Evolutionary conservation across 306 rosid species (phyloP).

Genomic region (Spatholobus suberectus): DNA sequence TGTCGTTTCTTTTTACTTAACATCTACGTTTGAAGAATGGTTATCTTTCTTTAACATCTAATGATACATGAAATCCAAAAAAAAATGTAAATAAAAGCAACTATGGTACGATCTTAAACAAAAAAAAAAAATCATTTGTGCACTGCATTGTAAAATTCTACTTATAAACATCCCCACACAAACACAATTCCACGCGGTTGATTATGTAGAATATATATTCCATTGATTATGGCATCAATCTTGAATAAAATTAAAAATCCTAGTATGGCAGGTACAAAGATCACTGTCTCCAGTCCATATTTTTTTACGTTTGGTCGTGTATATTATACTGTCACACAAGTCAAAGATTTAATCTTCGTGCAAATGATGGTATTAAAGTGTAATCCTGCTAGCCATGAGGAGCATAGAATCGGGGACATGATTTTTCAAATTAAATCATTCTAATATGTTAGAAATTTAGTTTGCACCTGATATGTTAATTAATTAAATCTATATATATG

Average conservation of each 20-base stretch:
- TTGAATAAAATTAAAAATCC: not conserved
- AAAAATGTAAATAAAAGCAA: not conserved
- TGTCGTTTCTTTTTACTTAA: slow-evolving; percentile 5
- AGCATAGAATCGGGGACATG: not conserved
- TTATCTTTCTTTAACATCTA: not conserved
- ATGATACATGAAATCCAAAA: not conserved
- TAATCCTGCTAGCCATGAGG: not conserved
- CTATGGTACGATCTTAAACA: not conserved
- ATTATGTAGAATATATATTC: not conserved
- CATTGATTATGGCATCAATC: slow-evolving; percentile 23
- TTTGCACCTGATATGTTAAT: too few relatives aligned
- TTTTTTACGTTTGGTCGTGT: not conserved
- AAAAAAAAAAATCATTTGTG: not conserved
- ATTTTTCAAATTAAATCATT: not conserved
- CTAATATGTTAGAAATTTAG: too few relatives aligned
- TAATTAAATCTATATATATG: too few relatives aligned
- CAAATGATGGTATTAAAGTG: not conserved
- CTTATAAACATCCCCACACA: not conserved
- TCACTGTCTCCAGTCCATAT: not conserved
- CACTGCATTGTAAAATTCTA: not conserved
- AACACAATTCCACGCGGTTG: not conserved
- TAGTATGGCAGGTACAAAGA: not conserved
- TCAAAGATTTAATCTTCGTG: slow-evolving; percentile 18
- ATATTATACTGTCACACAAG: not conserved
- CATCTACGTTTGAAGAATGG: not conserved